A percentile compares a stretch with the other conserved stretches of the same genome.
These are phyloP conservation scores for Phytophthora parvispora DNA, from an alignment of 352 stramenopile species.

Conservation along the genomic window DNA sequence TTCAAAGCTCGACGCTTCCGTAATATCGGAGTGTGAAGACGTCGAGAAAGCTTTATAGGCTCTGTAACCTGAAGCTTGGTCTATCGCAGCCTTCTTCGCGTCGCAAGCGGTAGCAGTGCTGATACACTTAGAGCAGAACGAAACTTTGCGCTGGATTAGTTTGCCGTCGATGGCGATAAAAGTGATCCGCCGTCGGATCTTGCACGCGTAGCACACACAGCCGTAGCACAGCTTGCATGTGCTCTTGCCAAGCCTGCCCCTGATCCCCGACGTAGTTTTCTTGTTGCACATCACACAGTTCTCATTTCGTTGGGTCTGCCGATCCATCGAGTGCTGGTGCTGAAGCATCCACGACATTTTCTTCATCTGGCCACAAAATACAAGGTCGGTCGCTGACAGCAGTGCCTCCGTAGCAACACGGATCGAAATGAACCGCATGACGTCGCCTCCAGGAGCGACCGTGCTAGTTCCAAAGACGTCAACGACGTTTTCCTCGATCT, in stretches of 20 bases:
- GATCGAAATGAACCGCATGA: constrained; percentile 42
- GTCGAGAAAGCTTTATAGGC: constrained; percentile 31
- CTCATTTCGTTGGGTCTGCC: constrained; percentile 13
- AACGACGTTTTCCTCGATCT: constrained; percentile 42
- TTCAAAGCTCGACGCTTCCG: background rate
- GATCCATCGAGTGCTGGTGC: background rate
- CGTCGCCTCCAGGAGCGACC: constrained; percentile 26
- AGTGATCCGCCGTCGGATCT: constrained; percentile 39
- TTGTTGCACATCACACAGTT: constrained; percentile 40
- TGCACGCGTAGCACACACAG: constrained; percentile 39
- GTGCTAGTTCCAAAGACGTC: constrained; percentile 40
- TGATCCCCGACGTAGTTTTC: constrained; percentile 23
- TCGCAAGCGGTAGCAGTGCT: constrained; percentile 26
- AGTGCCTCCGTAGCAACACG: constrained; percentile 35
- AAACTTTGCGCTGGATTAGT: constrained; percentile 41
- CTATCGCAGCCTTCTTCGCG: constrained; percentile 24
- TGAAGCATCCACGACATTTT: constrained; percentile 60
- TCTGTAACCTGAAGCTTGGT: constrained; percentile 25
- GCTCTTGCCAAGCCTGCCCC: background rate
- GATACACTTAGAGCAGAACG: constrained; percentile 47
- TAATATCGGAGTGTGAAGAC: constrained; percentile 19
- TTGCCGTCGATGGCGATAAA: constrained; percentile 40
- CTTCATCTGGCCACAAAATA: constrained; percentile 62
- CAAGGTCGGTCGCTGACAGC: constrained; percentile 36
- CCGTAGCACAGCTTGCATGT: constrained; percentile 40